A percentile compares a stretch with the other conserved stretches of the same genome.
These are phyloP conservation scores for Gynochthodes officinalis DNA, from an alignment of 257 asterid species.

Conservation along the genomic window DNA sequence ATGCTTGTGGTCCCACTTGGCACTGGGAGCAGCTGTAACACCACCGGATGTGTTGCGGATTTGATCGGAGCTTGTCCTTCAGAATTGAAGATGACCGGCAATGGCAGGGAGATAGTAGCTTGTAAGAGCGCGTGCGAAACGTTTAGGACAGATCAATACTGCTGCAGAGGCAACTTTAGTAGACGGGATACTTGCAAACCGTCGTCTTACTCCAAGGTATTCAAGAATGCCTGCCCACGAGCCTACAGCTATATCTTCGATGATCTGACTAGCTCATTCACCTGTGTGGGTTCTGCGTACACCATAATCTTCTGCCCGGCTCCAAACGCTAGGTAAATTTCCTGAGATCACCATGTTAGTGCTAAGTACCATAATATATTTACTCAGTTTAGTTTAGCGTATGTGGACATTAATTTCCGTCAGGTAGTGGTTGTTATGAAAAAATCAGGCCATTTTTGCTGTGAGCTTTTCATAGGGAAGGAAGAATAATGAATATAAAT, in stretches of 20 bases:
- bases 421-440: no score
- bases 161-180: conserved; percentile 73
- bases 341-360: conserved; percentile 24
- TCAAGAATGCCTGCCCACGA: conserved; percentile 75
- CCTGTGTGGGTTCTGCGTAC: conserved; percentile 64
- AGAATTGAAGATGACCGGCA: conserved; percentile 54
- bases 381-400: no score
- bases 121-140: conserved; percentile 92
- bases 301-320: conserved; percentile 75
- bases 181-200: conserved; percentile 65
- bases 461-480: no score
- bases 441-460: no score
- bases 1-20: conserved; percentile 84
- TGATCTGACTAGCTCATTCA: conserved; percentile 70
- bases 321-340: conserved; percentile 66
- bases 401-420: no score
- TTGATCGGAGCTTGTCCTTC: conserved; percentile 69
- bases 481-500: no score
- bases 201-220: conserved; percentile 49
- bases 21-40: conserved; percentile 50
- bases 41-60: conserved; percentile 59
- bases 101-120: conserved; percentile 51
- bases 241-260: conserved; percentile 87
- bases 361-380: no score
- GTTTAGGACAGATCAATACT: conserved; percentile 56